Conservation (phyloP, 148 eudicot species). For the Fallopia convolvulus region DNA sequence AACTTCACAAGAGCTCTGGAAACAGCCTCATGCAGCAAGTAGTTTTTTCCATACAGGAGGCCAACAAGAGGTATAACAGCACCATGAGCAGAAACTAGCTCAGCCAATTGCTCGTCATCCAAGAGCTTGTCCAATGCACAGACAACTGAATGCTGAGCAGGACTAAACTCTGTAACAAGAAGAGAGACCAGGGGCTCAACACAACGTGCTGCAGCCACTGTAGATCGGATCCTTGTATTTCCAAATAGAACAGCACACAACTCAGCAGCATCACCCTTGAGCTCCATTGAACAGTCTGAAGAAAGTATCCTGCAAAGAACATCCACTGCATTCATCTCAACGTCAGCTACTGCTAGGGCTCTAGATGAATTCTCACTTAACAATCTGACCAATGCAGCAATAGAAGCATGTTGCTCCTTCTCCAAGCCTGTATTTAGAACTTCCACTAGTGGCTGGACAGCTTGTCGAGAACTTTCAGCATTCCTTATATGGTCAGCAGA, state of each 20-base stretch:
- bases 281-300: slow-evolving; percentile 75
- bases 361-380: slow-evolving; percentile 82
- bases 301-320: slow-evolving; percentile 89
- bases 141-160: slow-evolving; percentile 83
- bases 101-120: slow-evolving; percentile 89
- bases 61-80: slow-evolving; percentile 92
- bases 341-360: slow-evolving; percentile 85
- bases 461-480: slow-evolving; percentile 86
- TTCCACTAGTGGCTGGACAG: slow-evolving; percentile 95
- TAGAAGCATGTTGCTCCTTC: slow-evolving; percentile 96
- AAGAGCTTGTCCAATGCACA: slow-evolving; percentile 83
- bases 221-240: slow-evolving; percentile 81
- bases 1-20: slow-evolving; percentile 94
- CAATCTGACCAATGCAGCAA: slow-evolving; percentile 80
- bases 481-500: slow-evolving; percentile 92
- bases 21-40: slow-evolving; percentile 83
- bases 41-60: slow-evolving; percentile 69
- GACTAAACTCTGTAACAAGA: slow-evolving; percentile 70
- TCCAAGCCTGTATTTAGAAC: slow-evolving; percentile 81
- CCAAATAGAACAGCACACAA: slow-evolving; percentile 83
- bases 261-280: slow-evolving; percentile 93
- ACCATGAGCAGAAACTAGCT: slow-evolving; percentile 83
- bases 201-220: slow-evolving; percentile 83
- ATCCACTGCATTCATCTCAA: slow-evolving; percentile 90
- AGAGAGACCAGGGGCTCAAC: slow-evolving; percentile 91